Conservation (phyloP, 2,329 filamentous ascomycete genomes). For the Tympanopsis confertula region DNA sequence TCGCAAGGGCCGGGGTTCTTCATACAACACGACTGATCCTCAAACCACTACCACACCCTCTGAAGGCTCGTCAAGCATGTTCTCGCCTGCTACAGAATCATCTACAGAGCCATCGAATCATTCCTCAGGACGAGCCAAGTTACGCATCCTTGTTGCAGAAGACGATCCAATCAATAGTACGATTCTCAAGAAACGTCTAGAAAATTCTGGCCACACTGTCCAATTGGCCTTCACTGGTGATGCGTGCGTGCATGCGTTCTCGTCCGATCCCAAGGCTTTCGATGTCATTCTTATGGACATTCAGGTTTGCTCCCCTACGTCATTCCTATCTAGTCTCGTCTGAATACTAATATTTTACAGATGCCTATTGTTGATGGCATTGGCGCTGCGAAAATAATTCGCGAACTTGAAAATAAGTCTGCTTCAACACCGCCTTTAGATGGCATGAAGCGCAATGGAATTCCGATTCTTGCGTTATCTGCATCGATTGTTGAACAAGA, state of each 20-base stretch:
- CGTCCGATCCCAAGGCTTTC: conserved; percentile 47
- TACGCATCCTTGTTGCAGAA: conserved; percentile 69
- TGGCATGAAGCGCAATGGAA: conserved; percentile 47
- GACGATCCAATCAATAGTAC: conserved; percentile 81
- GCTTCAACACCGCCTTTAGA: conserved; percentile 39
- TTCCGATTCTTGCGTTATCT: conserved; percentile 79
- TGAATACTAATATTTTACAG: conserved; percentile 27
- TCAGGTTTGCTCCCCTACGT: conserved; percentile 46
- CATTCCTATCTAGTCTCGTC: conserved; percentile 4
- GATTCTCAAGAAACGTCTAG: conserved; percentile 68
- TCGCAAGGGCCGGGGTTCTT: no score
- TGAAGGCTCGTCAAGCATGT: no score
- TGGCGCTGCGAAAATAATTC: conserved; percentile 72
- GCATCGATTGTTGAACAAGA: conserved; percentile 68
- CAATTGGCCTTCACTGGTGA: conserved; percentile 70
- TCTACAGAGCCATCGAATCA: conserved; percentile 1
- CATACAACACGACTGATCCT: no score
- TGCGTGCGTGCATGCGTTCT: conserved; percentile 65
- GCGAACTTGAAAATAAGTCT: conserved; percentile 51
- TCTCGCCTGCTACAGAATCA: conserved; percentile 2
- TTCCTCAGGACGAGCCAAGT: conserved; percentile 17
- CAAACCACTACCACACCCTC: no score
- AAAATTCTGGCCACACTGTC: conserved; percentile 64
- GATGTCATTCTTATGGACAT: conserved; percentile 87
- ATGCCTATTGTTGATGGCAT: conserved; percentile 89